Evolutionary conservation across 345 rosid genomes (phyloP).

Genomic region (Brassica incana): DNA sequence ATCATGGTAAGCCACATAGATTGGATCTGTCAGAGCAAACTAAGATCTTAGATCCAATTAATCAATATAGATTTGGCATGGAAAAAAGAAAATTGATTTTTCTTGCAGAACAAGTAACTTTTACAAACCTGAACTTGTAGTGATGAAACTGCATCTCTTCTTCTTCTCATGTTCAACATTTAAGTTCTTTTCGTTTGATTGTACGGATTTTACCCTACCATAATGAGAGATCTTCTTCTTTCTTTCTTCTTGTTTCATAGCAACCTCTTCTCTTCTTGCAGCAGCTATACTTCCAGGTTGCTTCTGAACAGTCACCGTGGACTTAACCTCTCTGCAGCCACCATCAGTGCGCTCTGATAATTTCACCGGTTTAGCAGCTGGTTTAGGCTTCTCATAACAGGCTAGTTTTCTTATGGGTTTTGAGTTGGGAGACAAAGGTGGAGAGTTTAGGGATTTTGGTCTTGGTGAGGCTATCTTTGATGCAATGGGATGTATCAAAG

Average conservation of each 20-base stretch:
- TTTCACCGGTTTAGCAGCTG: conserved; percentile 26
- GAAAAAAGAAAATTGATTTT: neutral
- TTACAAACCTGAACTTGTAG: conserved; percentile 57
- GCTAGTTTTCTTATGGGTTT: conserved; percentile 43
- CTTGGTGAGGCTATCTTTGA: conserved; percentile 29
- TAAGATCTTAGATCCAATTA: neutral
- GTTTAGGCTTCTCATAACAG: conserved; percentile 36
- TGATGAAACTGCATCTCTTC: conserved; percentile 70
- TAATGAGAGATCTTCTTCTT: conserved; percentile 64
- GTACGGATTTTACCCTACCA: conserved; percentile 57
- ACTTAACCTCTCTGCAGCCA: conserved; percentile 20
- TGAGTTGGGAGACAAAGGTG: conserved; percentile 58
- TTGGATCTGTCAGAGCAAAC: conserved; percentile 49
- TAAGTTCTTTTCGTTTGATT: conserved; percentile 31
- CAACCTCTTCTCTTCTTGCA: conserved; percentile 64
- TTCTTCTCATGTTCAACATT: conserved; percentile 43
- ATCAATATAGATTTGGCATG: neutral
- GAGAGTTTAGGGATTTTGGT: conserved; percentile 43
- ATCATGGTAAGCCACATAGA: conserved; percentile 73
- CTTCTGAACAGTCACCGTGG: conserved; percentile 37
- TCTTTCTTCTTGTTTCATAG: conserved; percentile 61
- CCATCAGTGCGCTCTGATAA: conserved; percentile 22
- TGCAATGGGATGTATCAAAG: conserved; percentile 32
- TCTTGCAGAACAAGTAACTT: conserved; percentile 33
- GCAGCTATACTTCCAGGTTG: conserved; percentile 76